Base-by-base conservation (phyloP, 164 flowering plant genomes). In the Nelumbo lutea region DNA sequence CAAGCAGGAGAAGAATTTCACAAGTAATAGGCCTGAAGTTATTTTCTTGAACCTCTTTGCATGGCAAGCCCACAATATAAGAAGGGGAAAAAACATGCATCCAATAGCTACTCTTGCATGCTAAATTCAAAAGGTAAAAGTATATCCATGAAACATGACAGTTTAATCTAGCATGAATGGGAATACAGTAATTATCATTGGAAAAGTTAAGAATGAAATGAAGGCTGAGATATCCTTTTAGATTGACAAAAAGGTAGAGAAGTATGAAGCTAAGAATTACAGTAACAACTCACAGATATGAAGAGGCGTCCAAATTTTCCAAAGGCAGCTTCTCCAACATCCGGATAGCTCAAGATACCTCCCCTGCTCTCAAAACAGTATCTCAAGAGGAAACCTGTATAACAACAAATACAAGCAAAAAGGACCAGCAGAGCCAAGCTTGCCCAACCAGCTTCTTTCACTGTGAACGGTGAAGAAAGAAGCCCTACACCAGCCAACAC, bases 271-370 rank as follows among this genome's bases (percentile, higher is more conserved):
- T 14, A 69, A 64, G 5, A 52, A 46, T 13, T 11, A 51, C 15
- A 52, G 14, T 27, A 68, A 1, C 10, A 71, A 84, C 90, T 88
- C 67, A 90, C 93, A 59, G 90, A 85, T 73, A 91, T 57, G 9
- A 85, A 48, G 70, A 91, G 79, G 27, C 94, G 90, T 13, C 96
- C 96, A 64, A 42, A 81, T 84, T 64, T 88, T 58, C 98, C 98
- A 77, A 76, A 93, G 40, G 98, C 98, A 72, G 98, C 98, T 80
- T 93, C 87, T 73, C 96, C 98, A 64, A 93, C 79, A 74, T 93
- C 98, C 2, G 96, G 94, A 70, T 81, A 94, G 45, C 84, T 82
- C 38, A 72, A 39, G 62, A 91, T 82, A 51, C 89, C 93, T 65
- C 79, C 84, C 71, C 68, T 83, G 82, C 88, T 90, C 74, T 94